Conservation (phyloP, 306 rosid species). For the Dalbergia cochinchinensis region DNA sequence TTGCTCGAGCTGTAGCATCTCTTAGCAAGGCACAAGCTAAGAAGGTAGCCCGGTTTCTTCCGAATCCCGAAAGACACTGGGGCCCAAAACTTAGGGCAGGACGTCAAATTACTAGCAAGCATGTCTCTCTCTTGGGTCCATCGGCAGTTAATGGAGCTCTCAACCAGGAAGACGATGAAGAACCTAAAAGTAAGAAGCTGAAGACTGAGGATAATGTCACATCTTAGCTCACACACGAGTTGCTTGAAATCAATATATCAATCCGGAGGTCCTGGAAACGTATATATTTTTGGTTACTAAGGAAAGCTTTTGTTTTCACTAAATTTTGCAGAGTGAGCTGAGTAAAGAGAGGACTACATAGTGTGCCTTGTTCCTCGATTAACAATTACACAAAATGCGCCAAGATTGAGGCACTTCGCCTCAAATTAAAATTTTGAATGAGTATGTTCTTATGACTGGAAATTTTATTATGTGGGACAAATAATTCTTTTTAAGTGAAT, state of each 20-base stretch:
- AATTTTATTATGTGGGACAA: conserved; percentile 42
- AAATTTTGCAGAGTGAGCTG: conserved; percentile 23
- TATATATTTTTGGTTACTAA: not conserved
- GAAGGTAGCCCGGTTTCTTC: conserved; percentile 82
- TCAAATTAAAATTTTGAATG: conserved; percentile 35
- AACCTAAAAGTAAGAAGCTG: conserved; percentile 62
- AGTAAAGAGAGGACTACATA: conserved; percentile 2
- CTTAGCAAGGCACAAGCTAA: conserved; percentile 86
- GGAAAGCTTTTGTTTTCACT: not conserved
- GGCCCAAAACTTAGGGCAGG: conserved; percentile 93
- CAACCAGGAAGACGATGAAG: conserved; percentile 62
- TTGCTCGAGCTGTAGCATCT: conserved; percentile 80
- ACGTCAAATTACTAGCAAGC: conserved; percentile 75
- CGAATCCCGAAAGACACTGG: conserved; percentile 89
- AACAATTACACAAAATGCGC: conserved; percentile 30
- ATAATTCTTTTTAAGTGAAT: conserved; percentile 14
- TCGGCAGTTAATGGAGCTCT: conserved; percentile 63
- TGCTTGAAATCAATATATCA: conserved; percentile 6
- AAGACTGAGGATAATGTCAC: conserved; percentile 51
- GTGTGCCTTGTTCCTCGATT: not conserved
- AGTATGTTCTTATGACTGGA: not conserved
- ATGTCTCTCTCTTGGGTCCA: conserved; percentile 76
- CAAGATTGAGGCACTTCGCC: conserved; percentile 38
- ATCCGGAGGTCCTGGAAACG: conserved; percentile 6
- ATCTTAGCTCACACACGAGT: conserved; percentile 38